These are phyloP conservation scores for Fusarium liriodendri DNA, from an alignment of 2,329 filamentous ascomycete genomes.

Conservation along the genomic window DNA sequence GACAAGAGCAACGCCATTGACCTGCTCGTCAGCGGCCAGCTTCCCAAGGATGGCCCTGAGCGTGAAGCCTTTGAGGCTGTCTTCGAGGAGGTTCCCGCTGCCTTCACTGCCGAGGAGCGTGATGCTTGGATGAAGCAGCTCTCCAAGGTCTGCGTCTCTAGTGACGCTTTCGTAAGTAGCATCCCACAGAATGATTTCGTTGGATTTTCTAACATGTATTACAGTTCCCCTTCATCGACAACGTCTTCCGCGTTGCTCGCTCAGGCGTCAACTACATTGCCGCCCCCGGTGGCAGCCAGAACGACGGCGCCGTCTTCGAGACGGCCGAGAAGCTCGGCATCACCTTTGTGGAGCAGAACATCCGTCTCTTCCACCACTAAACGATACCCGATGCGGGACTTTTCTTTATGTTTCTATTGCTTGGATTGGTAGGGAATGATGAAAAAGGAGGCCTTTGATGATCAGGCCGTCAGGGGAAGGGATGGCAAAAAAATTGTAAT, in stretches of 20 bases:
- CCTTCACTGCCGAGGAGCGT: conserved; percentile 87
- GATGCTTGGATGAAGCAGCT: conserved; percentile 88
- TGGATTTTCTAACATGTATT: conserved; percentile 36
- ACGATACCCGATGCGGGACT: conserved; percentile 28
- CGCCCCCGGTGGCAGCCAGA: conserved; percentile 90
- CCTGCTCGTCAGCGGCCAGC: conserved; percentile 89
- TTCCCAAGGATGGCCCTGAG: conserved; percentile 86
- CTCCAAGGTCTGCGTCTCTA: conserved; percentile 85
- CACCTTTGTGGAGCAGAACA: conserved; percentile 94
- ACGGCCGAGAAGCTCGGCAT: conserved; percentile 93
- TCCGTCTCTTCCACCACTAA: conserved; percentile 59
- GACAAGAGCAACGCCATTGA: conserved; percentile 99
- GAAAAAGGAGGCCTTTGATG: background rate
- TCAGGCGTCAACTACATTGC: conserved; percentile 97
- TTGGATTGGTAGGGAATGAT: background rate
- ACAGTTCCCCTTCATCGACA: conserved; percentile 98
- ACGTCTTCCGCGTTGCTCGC: conserved; percentile 89
- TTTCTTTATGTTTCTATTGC: background rate
- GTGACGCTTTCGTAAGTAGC: conserved; percentile 89
- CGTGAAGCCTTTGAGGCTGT: conserved; percentile 86
- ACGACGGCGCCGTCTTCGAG: conserved; percentile 83
- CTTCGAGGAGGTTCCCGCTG: conserved; percentile 87
- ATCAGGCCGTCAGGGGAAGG: background rate
- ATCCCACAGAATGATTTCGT: background rate
- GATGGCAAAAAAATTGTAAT: background rate